phyloP scores from a whole-genome alignment of 2,329 filamentous ascomycete genomes.

The Herpotrichia juniperi region DNA sequence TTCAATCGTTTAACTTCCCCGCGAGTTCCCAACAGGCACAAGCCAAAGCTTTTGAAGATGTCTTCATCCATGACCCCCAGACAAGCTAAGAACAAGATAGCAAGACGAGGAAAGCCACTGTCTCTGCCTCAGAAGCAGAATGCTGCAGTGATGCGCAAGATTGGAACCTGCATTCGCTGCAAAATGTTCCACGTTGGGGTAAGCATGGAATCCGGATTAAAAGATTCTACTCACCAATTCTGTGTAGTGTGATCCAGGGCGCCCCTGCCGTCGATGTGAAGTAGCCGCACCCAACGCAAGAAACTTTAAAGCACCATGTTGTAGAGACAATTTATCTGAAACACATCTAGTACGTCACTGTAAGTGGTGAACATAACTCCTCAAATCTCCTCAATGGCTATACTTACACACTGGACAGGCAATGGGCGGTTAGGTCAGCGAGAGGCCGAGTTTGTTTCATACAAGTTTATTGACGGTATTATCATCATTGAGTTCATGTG shows the following conservation, averaged over 20 bases:
- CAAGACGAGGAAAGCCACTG: background rate
- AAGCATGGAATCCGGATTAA: slow-evolving; percentile 7
- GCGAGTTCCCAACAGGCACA: background rate
- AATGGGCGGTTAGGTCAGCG: slow-evolving; percentile 44
- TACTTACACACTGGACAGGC: slow-evolving; percentile 26
- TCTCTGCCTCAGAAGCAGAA: background rate
- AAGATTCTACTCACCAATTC: slow-evolving; percentile 4
- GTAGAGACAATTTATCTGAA: slow-evolving; percentile 39
- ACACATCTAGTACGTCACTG: slow-evolving; percentile 39
- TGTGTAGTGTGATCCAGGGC: slow-evolving; percentile 37
- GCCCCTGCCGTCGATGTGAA: slow-evolving; percentile 38
- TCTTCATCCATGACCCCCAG: background rate
- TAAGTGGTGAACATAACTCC: slow-evolving; percentile 17
- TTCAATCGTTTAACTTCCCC: background rate
- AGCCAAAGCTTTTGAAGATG: background rate
- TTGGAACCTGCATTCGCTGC: slow-evolving; percentile 41
- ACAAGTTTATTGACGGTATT: slow-evolving; percentile 23
- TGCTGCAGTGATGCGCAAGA: slow-evolving; percentile 36
- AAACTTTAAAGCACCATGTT: slow-evolving; percentile 39
- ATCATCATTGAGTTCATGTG: slow-evolving; percentile 41
- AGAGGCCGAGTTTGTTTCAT: slow-evolving; percentile 30
- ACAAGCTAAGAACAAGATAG: background rate
- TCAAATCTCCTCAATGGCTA: background rate
- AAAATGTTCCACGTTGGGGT: slow-evolving; percentile 43
- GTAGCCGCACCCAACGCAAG: slow-evolving; percentile 38